These are phyloP conservation scores for Eimeria acervulina DNA, from an alignment of 169 alveolate species.

Conservation along the genomic window DNA sequence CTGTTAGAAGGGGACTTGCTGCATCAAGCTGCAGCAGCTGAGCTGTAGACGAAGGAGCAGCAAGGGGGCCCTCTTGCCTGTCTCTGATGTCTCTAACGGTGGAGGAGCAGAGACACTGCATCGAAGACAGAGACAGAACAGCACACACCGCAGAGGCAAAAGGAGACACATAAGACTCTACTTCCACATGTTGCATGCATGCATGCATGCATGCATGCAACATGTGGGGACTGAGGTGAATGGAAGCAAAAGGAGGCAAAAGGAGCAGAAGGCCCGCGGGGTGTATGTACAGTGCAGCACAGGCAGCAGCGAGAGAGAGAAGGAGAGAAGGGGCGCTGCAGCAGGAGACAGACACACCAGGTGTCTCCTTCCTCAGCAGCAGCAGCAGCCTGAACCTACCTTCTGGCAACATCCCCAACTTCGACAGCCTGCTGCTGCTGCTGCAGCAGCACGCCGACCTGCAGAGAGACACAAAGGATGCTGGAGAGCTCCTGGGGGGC, in stretches of 20 bases:
- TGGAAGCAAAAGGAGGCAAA: neutral
- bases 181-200: neutral
- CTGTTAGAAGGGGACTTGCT: slow-evolving; percentile 16
- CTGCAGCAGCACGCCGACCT: neutral
- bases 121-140: neutral
- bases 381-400: neutral
- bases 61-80: neutral
- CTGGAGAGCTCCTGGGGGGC: neutral
- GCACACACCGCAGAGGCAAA: too few species aligned
- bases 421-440: neutral
- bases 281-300: too few species aligned
- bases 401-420: slow-evolving; percentile 30
- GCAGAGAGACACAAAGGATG: neutral
- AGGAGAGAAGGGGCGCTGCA: neutral
- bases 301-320: slow-evolving; percentile 8
- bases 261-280: neutral
- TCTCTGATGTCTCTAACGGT: neutral
- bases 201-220: too few species aligned
- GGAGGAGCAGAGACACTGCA: neutral
- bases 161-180: slow-evolving; percentile 3
- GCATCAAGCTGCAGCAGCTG: slow-evolving; percentile 73
- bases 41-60: slow-evolving; percentile 51
- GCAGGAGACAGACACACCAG: neutral
- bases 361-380: neutral
- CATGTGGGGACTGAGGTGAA: neutral